phyloP scores from a whole-genome alignment of 2,329 filamentous ascomycete species.

The Fusarium sp. region DNA sequence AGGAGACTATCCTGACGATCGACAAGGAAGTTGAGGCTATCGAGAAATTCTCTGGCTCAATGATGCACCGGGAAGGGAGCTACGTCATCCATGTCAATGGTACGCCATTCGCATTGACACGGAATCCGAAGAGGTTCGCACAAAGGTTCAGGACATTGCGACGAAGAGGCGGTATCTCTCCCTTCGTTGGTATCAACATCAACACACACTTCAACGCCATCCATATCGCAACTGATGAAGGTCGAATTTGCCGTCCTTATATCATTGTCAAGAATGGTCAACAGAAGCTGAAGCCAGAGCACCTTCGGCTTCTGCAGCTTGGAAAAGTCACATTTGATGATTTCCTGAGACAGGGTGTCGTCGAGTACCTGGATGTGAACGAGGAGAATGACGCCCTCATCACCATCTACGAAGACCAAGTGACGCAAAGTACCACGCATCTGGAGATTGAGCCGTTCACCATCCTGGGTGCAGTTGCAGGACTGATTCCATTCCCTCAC shows the following conservation, averaged over 20 bases:
- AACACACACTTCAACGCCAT: conserved; percentile 93
- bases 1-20: conserved; percentile 85
- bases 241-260: conserved; percentile 93
- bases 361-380: conserved; percentile 98
- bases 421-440: conserved; percentile 87
- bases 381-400: conserved; percentile 98
- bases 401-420: conserved; percentile 87
- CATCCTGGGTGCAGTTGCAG: conserved; percentile 92
- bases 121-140: conserved; percentile 87
- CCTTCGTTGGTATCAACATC: conserved; percentile 96
- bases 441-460: conserved; percentile 99
- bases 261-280: conserved; percentile 93
- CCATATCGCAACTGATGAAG: conserved; percentile 96
- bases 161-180: conserved; percentile 90
- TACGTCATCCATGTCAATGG: conserved; percentile 97
- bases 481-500: conserved; percentile 96
- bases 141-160: conserved; percentile 87
- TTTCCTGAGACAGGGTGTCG: conserved; percentile 87
- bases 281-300: conserved; percentile 81
- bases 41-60: conserved; percentile 77
- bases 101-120: conserved; percentile 89
- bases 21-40: conserved; percentile 86
- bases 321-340: conserved; percentile 93
- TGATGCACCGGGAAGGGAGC: conserved; percentile 85
- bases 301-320: conserved; percentile 83